Evolutionary conservation across 2,329 filamentous ascomycete species (phyloP), one percentile per base, ranked within the genome.

Genomic region (Hymenoscyphus fructigenus): DNA sequence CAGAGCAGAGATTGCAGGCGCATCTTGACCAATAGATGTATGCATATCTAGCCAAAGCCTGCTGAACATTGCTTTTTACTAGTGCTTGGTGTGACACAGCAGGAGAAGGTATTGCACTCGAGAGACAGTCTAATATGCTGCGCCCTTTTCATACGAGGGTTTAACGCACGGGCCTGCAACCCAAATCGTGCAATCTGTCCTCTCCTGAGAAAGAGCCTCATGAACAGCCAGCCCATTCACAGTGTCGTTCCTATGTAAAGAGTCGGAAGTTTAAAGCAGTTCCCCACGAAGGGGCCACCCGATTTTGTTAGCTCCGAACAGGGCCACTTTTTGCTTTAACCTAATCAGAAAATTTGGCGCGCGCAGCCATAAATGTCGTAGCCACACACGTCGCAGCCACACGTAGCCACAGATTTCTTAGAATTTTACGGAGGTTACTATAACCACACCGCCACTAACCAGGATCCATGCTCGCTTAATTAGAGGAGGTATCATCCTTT

Each of bases 341-440:
- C 7, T 32, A 32, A 32, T 32, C 7, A 7, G 29, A 32, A 32
- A 32, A 32, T 32, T 32, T 7, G 29, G 29, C 7, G 29, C 3
- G 29, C 29, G 29, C 41, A 47, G 15, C n/a, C 41, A 20, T 14
- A 20, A 20, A 20, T 5, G n/a, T 15, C 29, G 29, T 32, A 32
- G 29, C 29, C 29, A 32, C 29, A 32, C 29, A 10, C 12, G 7
- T 34, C 6, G 32, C 32, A 34, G 32, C 32, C 32, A 34, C 32
- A 34, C 6, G 12, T 34, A n/a, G n/a, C n/a, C n/a, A n/a, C n/a
- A n/a, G n/a, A n/a, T 34, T 34, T 34, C 23, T 61, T 55, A 53
- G 5, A 55, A 36, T 61, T 55, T 61, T 53, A 61, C 28, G 44
- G 59, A 61, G 41, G 26, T 61, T 61, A 61, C 59, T 61, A 61